Evolutionary conservation across 108 stramenopile species (phyloP), one percentile per base, ranked within the genome.

Genomic region (Craspedostauros australis): DNA sequence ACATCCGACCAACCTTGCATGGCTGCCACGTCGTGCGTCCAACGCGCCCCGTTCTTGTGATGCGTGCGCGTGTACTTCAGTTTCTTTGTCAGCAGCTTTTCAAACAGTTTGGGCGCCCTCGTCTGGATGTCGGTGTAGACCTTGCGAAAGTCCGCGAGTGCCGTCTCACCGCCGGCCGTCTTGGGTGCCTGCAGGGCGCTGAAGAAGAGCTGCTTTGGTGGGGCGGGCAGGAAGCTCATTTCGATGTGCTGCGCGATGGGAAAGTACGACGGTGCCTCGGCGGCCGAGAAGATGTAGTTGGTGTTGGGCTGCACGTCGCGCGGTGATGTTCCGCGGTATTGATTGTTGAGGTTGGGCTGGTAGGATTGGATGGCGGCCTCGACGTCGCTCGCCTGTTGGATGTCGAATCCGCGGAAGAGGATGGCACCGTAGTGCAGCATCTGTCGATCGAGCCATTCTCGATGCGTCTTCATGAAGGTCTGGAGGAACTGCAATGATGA

Each of bases 211-310:
- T 25, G 28, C 18, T 31, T 37, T 8, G 72, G 72, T 21, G 62
- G 67, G 14, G 55, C 19, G 22, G 27, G 25, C 16, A 74, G 56
- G 45, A 74, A 74, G 28, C 60, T 57, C 72, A 74, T 74, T 63
- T 74, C 72, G 22, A 67, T 46, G 26, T 66, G 65, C 22, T 58
- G 56, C 11, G 62, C 62, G 19, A 70, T 70, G 20, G 62, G 62
- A 23, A 28, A 64, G 11, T 49, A 26, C 2, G 28, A 25, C 1
- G 62, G 62, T 19, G 37, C 62, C 21, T 70, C 68, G 11, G 68
- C 62, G 0, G 68, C 68, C 27, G 68, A 64, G 37, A 64, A 64
- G 46, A 34, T 32, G 43, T 41, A 70, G 9, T 49, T 14, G 1
- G 62, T 57, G 9, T 57, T 57, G 2, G 16, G 25, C n/a, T 54